Evolutionary conservation across 306 rosid genomes (phyloP), one percentile per base, ranked within the genome.

Genomic region (Acacia crassicarpa): DNA sequence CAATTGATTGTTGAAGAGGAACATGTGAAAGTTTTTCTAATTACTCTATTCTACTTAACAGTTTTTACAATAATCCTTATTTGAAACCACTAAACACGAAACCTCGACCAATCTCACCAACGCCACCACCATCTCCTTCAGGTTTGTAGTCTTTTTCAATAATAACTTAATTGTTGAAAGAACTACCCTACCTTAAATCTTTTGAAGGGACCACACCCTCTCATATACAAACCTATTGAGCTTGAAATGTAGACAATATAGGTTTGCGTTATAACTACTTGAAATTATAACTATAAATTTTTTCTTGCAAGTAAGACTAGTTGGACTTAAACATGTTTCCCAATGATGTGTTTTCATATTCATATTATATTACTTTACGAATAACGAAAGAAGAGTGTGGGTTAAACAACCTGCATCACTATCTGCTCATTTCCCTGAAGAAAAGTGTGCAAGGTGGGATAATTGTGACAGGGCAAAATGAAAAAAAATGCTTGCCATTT

Each of bases 41-140:
- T 59, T 3, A 16, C n/a, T 38, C 69, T 35, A 20, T 40, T 79
- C 27, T 74, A 20, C 76, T 69, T 63, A 33, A 77, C 92, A 92
- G 97, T 84, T 92, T 84, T 80, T 0, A 0, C 0, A 76, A 86
- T 75, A 92, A 92, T 75, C 9, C n/a, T 53, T 0, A 0, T 0
- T 79, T 92, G 56, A 71, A 32, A 0, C 0, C 1, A 44, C 65
- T 78, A n/a, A n/a, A 0, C 70, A 0, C 81, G 48, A 87, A 89
- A 33, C 45, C 92, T 72, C 46, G 88, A 41, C 88, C 88, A 70
- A 0, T 72, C 74, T 15, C 85, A 78, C 85, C 77, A 8, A 2
- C 65, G 4, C 70, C 76, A 4, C 0, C 83, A 0, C 61, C 61
- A 38, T 0, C 84, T 44, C 14, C 58, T 51, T 23, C 90, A 85